phyloP scores from a whole-genome alignment of 2,329 filamentous ascomycete species.

The Stenocarpella maydis region DNA sequence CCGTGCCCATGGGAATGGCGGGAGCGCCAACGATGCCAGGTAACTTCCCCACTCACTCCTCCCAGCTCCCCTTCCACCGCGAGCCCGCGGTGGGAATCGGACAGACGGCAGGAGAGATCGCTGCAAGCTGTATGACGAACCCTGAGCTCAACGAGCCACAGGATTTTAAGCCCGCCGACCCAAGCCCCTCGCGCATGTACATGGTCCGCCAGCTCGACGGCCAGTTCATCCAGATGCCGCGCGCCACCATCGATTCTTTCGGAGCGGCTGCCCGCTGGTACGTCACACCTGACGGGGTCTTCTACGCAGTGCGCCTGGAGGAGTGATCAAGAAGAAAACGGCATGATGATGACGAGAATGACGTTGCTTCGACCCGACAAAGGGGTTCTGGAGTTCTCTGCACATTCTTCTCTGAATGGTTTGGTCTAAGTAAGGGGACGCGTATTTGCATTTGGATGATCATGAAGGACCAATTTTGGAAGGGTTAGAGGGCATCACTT shows the following conservation, averaged over 20 bases:
- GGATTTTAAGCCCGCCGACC: constrained; percentile 69
- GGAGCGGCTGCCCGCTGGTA: constrained; percentile 65
- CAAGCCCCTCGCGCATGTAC: constrained; percentile 68
- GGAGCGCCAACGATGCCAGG: constrained; percentile 49
- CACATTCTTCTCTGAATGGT: not conserved
- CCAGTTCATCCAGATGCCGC: constrained; percentile 66
- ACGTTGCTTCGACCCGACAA: not conserved
- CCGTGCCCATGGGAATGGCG: constrained; percentile 33
- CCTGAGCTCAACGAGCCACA: constrained; percentile 64
- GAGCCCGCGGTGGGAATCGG: constrained; percentile 61
- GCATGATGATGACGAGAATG: not conserved
- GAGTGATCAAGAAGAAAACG: not conserved
- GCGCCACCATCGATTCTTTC: constrained; percentile 67
- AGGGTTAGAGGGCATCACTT: constrained; percentile 11
- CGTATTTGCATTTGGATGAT: not conserved
- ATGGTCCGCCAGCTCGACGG: constrained; percentile 68
- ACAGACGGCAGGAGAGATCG: constrained; percentile 57
- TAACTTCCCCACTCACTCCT: constrained; percentile 42
- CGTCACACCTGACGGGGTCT: constrained; percentile 62
- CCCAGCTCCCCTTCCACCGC: constrained; percentile 46
- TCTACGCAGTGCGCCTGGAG: constrained; percentile 67
- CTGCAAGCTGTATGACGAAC: constrained; percentile 56
- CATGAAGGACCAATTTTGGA: constrained; percentile 9
- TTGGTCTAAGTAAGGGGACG: not conserved
- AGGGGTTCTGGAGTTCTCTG: not conserved